phyloP scores from a whole-genome alignment of 169 alveolate species.

The Pseudocohnilembus persalinus region DNA sequence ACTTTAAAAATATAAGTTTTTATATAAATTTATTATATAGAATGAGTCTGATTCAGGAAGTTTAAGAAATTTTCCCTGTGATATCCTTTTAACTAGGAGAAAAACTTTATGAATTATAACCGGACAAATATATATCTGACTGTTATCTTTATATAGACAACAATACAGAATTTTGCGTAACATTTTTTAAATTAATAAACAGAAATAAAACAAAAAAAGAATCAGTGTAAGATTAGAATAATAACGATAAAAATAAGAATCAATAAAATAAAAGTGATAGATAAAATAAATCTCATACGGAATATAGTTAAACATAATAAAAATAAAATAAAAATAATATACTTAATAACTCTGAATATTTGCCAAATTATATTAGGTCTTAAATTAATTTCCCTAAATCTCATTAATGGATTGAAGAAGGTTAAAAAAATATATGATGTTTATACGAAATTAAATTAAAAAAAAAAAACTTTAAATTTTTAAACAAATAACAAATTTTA shows the following conservation, averaged over 20 bases:
- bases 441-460: not conserved
- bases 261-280: too few species aligned
- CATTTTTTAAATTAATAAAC: not conserved
- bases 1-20: too few species aligned
- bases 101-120: not conserved
- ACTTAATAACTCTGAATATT: too few species aligned
- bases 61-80: not conserved
- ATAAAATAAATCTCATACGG: too few species aligned
- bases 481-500: too few species aligned
- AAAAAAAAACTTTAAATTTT: too few species aligned
- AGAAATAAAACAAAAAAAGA: too few species aligned
- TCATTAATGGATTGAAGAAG: too few species aligned
- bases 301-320: too few species aligned
- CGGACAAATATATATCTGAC: not conserved
- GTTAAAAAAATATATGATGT: not conserved
- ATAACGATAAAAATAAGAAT: not conserved
- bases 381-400: too few species aligned
- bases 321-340: too few species aligned
- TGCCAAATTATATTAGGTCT: too few species aligned
- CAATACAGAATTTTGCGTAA: not conserved
- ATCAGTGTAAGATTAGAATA: not conserved
- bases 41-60: not conserved
- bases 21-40: not conserved
- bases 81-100: not conserved
- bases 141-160: not conserved